Evolutionary conservation across 139 green algal species (phyloP).

Genomic region (Gonium pectorale): DNA sequence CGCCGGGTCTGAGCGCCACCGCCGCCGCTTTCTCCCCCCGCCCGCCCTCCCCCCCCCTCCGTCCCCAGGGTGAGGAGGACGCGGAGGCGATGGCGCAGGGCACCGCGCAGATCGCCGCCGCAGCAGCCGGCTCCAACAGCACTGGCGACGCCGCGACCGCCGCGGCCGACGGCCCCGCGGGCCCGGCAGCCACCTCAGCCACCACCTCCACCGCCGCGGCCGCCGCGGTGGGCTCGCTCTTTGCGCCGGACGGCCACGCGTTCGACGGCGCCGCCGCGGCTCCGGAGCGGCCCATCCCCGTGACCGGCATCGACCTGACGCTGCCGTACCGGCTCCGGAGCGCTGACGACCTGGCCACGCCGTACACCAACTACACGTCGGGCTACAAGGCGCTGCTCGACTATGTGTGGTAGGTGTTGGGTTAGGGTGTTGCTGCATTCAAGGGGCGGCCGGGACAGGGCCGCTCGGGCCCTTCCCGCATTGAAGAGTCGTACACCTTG

Average conservation of each 20-base stretch:
- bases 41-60: neutral
- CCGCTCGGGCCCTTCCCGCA: too few species aligned
- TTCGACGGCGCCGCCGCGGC: slow-evolving; percentile 34
- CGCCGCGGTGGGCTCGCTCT: neutral
- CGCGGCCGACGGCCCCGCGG: neutral
- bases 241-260: slow-evolving; percentile 47
- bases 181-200: neutral
- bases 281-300: slow-evolving; percentile 6
- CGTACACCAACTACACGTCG: slow-evolving; percentile 90
- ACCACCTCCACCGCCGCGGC: neutral
- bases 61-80: slow-evolving; percentile 46
- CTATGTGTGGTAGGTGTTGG: slow-evolving; percentile 80
- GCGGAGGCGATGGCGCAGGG: slow-evolving; percentile 28
- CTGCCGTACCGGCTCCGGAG: slow-evolving; percentile 66
- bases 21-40: neutral
- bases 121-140: slow-evolving; percentile 14
- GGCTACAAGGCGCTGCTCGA: slow-evolving; percentile 89
- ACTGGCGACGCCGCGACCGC: neutral
- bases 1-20: neutral
- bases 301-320: slow-evolving; percentile 67
- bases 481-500: too few species aligned
- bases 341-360: slow-evolving; percentile 73
- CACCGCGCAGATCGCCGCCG: slow-evolving; percentile 29
- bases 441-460: too few species aligned
- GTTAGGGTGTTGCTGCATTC: too few species aligned